These are phyloP conservation scores for Eremochloa ophiuroides DNA, from an alignment of 176 grass and related monocot genomes.

Conservation along the genomic window DNA sequence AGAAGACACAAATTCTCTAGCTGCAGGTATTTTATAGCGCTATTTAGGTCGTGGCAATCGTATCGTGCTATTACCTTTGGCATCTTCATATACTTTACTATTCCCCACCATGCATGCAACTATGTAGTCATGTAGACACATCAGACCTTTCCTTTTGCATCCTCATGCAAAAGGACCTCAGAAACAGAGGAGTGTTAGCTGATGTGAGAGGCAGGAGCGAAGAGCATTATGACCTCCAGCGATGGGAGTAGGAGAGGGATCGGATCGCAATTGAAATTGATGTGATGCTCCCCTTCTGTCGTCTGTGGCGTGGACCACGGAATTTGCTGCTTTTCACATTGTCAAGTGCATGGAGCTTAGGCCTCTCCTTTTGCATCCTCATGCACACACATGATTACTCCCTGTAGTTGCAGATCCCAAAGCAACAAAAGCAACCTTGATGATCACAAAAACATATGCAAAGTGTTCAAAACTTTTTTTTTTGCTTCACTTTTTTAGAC, in stretches of 20 bases:
- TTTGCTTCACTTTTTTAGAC: neutral
- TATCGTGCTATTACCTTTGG: neutral
- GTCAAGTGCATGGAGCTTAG: constrained; percentile 25
- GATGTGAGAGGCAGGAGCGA: neutral
- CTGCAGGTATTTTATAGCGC: neutral
- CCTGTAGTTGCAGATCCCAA: constrained; percentile 30
- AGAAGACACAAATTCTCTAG: neutral
- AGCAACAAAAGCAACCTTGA: constrained; percentile 22
- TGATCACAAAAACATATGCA: neutral
- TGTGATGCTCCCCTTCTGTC: neutral
- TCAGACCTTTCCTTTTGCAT: neutral
- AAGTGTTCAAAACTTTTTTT: neutral
- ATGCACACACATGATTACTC: constrained; percentile 36
- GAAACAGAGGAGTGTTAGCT: neutral
- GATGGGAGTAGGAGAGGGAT: neutral
- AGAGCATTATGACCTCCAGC: neutral
- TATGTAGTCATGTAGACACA: neutral
- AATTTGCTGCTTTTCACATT: constrained; percentile 26
- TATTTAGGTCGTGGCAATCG: neutral
- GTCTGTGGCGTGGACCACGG: neutral
- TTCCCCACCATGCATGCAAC: neutral
- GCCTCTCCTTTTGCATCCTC: constrained; percentile 14
- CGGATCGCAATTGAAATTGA: neutral
- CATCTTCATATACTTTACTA: neutral
- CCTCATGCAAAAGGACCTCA: neutral